Evolutionary conservation across 495 filamentous ascomycete species (phyloP).

Genomic region (Tuber magnatum): DNA sequence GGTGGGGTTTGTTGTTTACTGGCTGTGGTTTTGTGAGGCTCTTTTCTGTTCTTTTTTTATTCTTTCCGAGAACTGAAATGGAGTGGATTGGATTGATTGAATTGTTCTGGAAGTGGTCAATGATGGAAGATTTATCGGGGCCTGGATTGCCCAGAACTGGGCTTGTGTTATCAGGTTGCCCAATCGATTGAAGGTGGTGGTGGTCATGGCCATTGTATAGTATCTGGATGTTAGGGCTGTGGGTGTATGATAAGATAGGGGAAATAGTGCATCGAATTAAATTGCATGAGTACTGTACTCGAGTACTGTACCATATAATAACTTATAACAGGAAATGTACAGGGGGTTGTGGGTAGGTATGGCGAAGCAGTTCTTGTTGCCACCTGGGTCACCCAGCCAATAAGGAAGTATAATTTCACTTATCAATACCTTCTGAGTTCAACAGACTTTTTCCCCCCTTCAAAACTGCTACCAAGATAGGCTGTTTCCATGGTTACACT

Average conservation of each 20-base stretch:
- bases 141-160: neutral
- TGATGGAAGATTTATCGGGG: neutral
- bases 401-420: no score
- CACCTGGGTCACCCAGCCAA: no score
- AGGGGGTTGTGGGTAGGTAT: no score
- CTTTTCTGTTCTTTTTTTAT: constrained; percentile 1
- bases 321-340: no score
- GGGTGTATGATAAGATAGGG: neutral
- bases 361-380: no score
- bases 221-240: neutral
- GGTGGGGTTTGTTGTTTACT: neutral
- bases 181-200: neutral
- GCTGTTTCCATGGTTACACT: no score
- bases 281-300: neutral
- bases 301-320: no score
- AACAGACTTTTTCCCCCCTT: no score
- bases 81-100: neutral
- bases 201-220: constrained; percentile 9
- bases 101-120: neutral
- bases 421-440: no score
- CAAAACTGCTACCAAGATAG: no score
- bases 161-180: neutral
- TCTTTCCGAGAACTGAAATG: constrained; percentile 2
- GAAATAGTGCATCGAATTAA: neutral
- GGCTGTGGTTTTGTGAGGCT: neutral